Evolutionary conservation across 345 rosid species (phyloP).

Genomic region (Eucalyptus sideroxylon): DNA sequence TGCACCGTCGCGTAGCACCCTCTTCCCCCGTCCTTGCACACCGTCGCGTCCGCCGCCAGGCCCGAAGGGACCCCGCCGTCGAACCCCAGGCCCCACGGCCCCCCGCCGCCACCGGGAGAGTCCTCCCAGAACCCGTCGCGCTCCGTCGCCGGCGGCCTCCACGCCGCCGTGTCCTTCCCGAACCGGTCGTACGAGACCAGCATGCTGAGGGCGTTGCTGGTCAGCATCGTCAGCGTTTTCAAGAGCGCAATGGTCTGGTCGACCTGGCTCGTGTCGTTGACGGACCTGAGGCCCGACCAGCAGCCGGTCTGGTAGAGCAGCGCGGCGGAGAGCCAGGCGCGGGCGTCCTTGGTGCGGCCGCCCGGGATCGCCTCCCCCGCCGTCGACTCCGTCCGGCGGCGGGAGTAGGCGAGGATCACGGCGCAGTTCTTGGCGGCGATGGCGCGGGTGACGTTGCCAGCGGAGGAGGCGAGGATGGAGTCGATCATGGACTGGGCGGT

Average conservation of each 20-base stretch:
- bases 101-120: not conserved
- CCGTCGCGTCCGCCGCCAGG: constrained; percentile 16
- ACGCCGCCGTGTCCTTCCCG: constrained; percentile 4
- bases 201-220: constrained; percentile 37
- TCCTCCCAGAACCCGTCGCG: constrained; percentile 23
- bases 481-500: constrained; percentile 13
- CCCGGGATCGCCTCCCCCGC: not conserved
- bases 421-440: constrained; percentile 18
- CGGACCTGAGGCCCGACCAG: constrained; percentile 23
- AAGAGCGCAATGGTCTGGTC: constrained; percentile 13
- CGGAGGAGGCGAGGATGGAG: constrained; percentile 9
- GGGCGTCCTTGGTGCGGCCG: constrained; percentile 21
- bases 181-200: constrained; percentile 11
- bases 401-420: constrained; percentile 6
- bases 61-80: constrained; percentile 3
- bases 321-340: constrained; percentile 36
- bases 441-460: constrained; percentile 10
- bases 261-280: constrained; percentile 19
- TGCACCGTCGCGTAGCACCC: constrained; percentile 23
- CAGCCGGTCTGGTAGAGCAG: constrained; percentile 27
- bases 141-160: constrained; percentile 31
- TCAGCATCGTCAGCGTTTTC: not conserved
- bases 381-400: constrained; percentile 9
- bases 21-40: constrained; percentile 9
- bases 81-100: not conserved